Evolutionary conservation across 225 moss, liverwort and hornwort species (phyloP), one percentile per base, ranked within the genome.

Genomic region (Asterella californica): DNA sequence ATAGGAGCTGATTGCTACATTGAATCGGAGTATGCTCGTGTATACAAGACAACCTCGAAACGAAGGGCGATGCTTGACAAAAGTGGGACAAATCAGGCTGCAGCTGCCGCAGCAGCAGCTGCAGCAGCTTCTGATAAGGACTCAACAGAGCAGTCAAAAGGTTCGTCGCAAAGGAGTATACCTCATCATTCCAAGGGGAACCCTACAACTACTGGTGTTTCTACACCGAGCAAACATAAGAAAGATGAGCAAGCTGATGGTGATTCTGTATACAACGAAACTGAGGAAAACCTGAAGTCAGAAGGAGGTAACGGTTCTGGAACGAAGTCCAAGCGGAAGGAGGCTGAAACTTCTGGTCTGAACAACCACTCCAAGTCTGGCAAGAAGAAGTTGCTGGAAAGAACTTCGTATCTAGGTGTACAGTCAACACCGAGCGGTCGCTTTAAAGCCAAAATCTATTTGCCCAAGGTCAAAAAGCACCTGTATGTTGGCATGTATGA

Each of bases 41-140:
- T 96, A 10, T 96, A 96, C 72, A 96, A 96, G 82, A 96, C 96
- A 19, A 96, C 96, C 12, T 96, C 96, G 19, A 96, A 93, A 88
- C 88, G 94, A 49, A 90, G 96, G 83, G 96, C 96, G 46, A 94
- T 96, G 96, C 84, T 90, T 70, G 94, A 96, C 80, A 96, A 91
- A 76, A 84, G 87, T 80, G 90, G 92, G 81, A 85, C 82, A 67
- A 90, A 88, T 78, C 89, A 87, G 21, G 83, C 84, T 19, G 82
- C 84, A 8, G 54, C 36, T 54, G 78, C 84, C 47, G 80, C 81
- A 5, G 77, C 83, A 0, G 75, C 76, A 34, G 67, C 75, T 14
- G 74, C 72, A n/a, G 70, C 75, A 49, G 57, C 55, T 32, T 69
- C 57, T 77, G 77, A 82, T 24, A 77, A 77, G 48, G 82, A 77